Conservation (phyloP, 306 rosid species). For the Dalbergia cultrata region DNA sequence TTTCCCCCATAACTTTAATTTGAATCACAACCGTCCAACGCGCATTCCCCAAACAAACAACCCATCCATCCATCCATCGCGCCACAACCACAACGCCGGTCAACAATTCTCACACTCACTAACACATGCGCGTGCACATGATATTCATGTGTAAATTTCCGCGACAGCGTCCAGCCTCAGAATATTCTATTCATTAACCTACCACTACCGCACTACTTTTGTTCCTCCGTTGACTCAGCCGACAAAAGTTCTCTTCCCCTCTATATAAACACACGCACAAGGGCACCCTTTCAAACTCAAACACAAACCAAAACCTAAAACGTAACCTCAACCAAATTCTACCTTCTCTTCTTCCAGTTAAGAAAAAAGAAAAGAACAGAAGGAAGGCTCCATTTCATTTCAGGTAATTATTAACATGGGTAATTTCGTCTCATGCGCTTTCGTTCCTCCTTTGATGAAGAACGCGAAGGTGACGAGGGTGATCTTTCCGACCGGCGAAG, state of each 20-base stretch:
- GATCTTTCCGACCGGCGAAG: conserved; percentile 79
- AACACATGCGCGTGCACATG: conserved; percentile 39
- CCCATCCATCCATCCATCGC: neutral
- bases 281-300: neutral
- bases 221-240: conserved; percentile 6
- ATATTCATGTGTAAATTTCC: neutral
- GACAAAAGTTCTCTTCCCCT: neutral
- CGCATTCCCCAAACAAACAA: conserved; percentile 45
- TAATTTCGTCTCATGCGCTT: conserved; percentile 77
- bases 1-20: neutral
- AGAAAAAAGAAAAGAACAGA: too few species aligned
- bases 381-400: neutral
- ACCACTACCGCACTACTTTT: neutral
- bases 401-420: conserved; percentile 59
- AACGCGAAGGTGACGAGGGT: conserved; percentile 68
- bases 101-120: conserved; percentile 36
- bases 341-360: neutral
- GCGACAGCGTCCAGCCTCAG: neutral
- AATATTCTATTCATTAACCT: neutral
- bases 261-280: neutral
- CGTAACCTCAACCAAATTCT: neutral
- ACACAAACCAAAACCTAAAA: conserved; percentile 1
- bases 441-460: conserved; percentile 73
- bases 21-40: conserved; percentile 2
- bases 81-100: conserved; percentile 26